These are phyloP conservation scores for Pseudotsuga menziesii DNA, from an alignment of 75 land plant genomes.

Conservation along the genomic window DNA sequence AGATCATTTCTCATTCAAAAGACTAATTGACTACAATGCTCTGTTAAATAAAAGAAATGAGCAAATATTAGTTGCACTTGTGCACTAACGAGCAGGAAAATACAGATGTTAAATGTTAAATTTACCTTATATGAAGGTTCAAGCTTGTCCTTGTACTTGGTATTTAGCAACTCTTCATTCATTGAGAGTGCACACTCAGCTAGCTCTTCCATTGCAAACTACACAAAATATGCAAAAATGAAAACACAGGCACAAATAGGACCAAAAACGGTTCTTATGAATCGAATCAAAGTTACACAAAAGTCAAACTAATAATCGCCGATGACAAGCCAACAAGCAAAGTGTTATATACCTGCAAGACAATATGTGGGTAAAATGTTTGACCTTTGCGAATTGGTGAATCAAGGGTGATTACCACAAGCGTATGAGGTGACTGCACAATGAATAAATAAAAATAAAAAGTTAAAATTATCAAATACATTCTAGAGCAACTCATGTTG, in stretches of 20 bases:
- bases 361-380: conserved; percentile 50
- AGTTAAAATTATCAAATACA: not conserved
- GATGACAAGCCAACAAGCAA: not conserved
- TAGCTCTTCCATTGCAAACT: conserved; percentile 35
- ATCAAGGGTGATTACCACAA: conserved; percentile 47
- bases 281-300: not conserved
- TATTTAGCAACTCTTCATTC: conserved; percentile 35
- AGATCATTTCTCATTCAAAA: too few relatives aligned
- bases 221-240: conserved; percentile 7
- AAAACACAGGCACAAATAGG: not conserved
- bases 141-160: conserved; percentile 44
- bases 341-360: conserved; percentile 26
- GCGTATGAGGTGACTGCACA: conserved; percentile 58
- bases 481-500: not conserved
- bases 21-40: too few relatives aligned
- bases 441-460: not conserved
- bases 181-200: conserved; percentile 39
- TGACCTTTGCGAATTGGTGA: conserved; percentile 56
- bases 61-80: too few relatives aligned
- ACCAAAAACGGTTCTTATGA: too few relatives aligned
- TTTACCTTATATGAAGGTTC: conserved; percentile 42
- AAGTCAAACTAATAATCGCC: conserved; percentile 3
- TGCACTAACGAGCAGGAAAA: too few relatives aligned
- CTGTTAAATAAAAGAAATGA: too few relatives aligned
- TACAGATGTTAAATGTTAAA: not conserved